These are phyloP conservation scores for Zygnema circumcarinatum DNA, from an alignment of 139 green algal genomes.

Conservation along the genomic window DNA sequence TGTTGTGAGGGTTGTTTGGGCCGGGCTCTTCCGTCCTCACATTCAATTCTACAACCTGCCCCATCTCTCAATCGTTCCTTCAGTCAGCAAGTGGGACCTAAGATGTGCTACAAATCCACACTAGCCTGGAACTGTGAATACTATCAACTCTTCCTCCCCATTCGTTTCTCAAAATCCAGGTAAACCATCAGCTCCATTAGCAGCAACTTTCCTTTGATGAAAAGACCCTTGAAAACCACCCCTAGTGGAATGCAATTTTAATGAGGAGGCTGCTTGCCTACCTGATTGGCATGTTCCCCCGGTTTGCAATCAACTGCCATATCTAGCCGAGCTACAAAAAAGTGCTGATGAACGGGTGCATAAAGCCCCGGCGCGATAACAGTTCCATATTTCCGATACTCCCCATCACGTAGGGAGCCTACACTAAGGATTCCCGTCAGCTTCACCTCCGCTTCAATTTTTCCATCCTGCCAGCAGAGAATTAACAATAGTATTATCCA, in stretches of 20 bases:
- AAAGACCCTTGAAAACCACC: too few relatives aligned
- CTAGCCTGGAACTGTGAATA: too few relatives aligned
- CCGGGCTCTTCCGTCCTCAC: conserved; percentile 69
- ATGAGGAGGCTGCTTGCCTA: too few relatives aligned
- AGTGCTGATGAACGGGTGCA: conserved; percentile 76
- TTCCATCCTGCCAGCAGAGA: conserved; percentile 76
- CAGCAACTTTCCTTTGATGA: too few relatives aligned
- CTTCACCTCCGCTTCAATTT: conserved; percentile 83
- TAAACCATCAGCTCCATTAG: too few relatives aligned
- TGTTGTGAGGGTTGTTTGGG: conserved; percentile 75
- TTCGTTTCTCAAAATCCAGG: too few relatives aligned
- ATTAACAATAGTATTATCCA: too few relatives aligned
- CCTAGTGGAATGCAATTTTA: too few relatives aligned
- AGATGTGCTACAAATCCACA: too few relatives aligned
- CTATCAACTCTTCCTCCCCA: too few relatives aligned
- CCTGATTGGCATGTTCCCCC: conserved; percentile 66
- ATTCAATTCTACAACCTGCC: conserved; percentile 69
- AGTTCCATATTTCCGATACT: conserved; percentile 72
- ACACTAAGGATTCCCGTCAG: conserved; percentile 83
- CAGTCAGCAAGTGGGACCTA: not conserved
- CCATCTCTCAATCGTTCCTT: conserved; percentile 2
- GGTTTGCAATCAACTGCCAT: conserved; percentile 76
- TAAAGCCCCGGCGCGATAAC: conserved; percentile 75
- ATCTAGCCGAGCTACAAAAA: conserved; percentile 83
- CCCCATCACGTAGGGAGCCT: conserved; percentile 49